Percentiles rank a stretch among this genome's conserved stretches.
Evolutionary conservation across 345 rosid genomes (phyloP).

Genomic region (Citrus medica): DNA sequence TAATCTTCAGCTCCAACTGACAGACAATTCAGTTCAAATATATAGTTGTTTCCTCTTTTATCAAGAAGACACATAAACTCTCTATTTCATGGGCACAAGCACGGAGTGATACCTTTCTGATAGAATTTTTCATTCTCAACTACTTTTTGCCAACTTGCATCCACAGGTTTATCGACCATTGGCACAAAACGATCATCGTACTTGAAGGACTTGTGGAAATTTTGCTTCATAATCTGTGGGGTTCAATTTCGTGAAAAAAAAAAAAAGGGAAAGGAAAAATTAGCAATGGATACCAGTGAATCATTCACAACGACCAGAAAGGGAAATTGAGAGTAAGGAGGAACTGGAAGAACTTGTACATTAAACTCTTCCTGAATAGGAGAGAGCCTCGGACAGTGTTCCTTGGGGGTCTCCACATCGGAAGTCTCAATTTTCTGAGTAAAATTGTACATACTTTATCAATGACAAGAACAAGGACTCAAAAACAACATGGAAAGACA

Average conservation of each 20-base stretch:
- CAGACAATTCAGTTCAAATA: neutral
- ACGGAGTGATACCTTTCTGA: conserved; percentile 37
- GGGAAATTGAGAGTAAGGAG: neutral
- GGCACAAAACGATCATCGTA: conserved; percentile 24
- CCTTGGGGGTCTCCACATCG: conserved; percentile 19
- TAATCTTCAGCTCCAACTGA: conserved; percentile 37
- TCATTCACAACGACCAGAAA: neutral
- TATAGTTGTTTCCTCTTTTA: neutral
- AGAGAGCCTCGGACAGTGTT: conserved; percentile 23
- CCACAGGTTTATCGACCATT: conserved; percentile 34
- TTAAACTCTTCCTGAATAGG: conserved; percentile 41
- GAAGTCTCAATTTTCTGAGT: conserved; percentile 39
- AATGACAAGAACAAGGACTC: neutral
- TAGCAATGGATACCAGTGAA: neutral
- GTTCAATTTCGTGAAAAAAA: neutral
- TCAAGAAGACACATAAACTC: neutral
- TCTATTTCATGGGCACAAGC: neutral
- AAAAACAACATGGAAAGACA: neutral
- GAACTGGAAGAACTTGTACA: neutral
- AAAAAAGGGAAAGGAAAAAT: neutral
- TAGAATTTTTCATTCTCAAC: conserved; percentile 32
- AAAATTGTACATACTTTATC: conserved; percentile 4
- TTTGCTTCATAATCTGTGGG: conserved; percentile 7
- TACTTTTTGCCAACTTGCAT: conserved; percentile 38
- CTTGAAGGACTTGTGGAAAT: conserved; percentile 25